Evolutionary conservation across 805 yeast genomes (phyloP), one percentile per base, ranked within the genome.

Genomic region (Sugiyamaella marilandica): DNA sequence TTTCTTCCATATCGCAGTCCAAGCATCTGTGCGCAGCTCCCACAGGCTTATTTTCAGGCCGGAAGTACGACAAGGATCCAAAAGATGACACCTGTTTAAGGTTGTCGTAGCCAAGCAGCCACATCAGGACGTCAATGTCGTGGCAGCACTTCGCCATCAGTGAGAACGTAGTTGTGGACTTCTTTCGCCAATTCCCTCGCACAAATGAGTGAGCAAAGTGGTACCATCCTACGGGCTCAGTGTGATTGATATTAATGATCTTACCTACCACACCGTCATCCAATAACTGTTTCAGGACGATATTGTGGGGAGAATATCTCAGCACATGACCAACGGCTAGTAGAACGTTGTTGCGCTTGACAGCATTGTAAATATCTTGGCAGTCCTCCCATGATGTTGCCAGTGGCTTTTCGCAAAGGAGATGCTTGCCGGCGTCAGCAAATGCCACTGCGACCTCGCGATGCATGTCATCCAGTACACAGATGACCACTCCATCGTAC

Each of bases 81-180:
- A 59, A 61, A 31, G 64, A 61, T 1, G 58, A 50, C 33, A 62
- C 58, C 39, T 52, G 35, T 37, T 51, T 47, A 45, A 59, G 47
- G 49, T 59, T 59, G 9, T 58, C 49, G 31, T 58, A 44, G 18
- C 65, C 63, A 16, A 58, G 45, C 29, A 62, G 24, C 65, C 65
- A 62, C 57, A 62, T 50, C 44, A 62, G 46, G 9, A 62, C 57
- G 49, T 62, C 65, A 26, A 62, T 51, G 39, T 62, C 65, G 46
- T 62, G 65, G 51, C 65, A 62, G 53, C 62, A 62, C 50, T 62
- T 62, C 19, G 65, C 55, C 65, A 62, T 61, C n/a, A 62, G 59
- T 26, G 63, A 55, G 50, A 62, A 61, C 24, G 62, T 54, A 11
- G 61, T 50, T 5, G 54, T 43, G 1, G 56, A 57, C 41, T 57